phyloP scores from a whole-genome alignment of 2,329 filamentous ascomycete genomes.

The Stagonosporopsis rhizophila region DNA sequence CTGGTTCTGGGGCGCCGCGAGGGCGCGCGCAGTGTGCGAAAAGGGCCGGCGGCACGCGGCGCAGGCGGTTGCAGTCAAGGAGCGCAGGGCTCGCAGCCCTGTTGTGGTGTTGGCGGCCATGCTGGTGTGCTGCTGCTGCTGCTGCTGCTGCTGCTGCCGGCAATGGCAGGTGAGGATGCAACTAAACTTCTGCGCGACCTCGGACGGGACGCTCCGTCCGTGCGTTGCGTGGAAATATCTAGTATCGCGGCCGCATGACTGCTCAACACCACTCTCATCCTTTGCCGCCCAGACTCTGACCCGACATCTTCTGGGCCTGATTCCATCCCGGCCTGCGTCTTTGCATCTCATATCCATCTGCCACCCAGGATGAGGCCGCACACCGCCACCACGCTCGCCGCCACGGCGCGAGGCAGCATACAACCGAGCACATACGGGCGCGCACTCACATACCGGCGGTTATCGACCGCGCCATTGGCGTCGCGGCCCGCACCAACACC shows the following conservation, averaged over 20 bases:
- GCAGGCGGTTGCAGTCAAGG: conserved; percentile 46
- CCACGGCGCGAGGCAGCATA: conserved; percentile 50
- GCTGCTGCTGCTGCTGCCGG: conserved; percentile 18
- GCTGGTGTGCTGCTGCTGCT: conserved; percentile 18
- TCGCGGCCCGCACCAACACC: conserved; percentile 36
- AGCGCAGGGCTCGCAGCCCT: conserved; percentile 37
- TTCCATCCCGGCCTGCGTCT: conserved; percentile 18
- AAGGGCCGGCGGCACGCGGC: conserved; percentile 50
- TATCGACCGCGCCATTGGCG: conserved; percentile 45
- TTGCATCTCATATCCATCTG: conserved; percentile 3
- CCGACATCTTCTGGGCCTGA: conserved; percentile 20
- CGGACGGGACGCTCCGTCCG: not conserved
- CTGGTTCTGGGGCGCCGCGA: conserved; percentile 10
- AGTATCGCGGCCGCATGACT: conserved; percentile 23
- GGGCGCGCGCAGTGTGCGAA: conserved; percentile 36
- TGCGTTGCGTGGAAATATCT: conserved; percentile 1
- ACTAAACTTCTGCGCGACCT: conserved; percentile 16
- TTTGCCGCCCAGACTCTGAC: conserved; percentile 26
- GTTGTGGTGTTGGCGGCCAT: conserved; percentile 37
- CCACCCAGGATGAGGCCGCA: conserved; percentile 55
- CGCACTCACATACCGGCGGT: conserved; percentile 57
- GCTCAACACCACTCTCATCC: conserved; percentile 28
- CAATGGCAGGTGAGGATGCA: conserved; percentile 25
- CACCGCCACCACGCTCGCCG: conserved; percentile 49
- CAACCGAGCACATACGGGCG: conserved; percentile 51